Conservation (phyloP, 1,139 yeast species). For the Nematodospora anomalae region DNA sequence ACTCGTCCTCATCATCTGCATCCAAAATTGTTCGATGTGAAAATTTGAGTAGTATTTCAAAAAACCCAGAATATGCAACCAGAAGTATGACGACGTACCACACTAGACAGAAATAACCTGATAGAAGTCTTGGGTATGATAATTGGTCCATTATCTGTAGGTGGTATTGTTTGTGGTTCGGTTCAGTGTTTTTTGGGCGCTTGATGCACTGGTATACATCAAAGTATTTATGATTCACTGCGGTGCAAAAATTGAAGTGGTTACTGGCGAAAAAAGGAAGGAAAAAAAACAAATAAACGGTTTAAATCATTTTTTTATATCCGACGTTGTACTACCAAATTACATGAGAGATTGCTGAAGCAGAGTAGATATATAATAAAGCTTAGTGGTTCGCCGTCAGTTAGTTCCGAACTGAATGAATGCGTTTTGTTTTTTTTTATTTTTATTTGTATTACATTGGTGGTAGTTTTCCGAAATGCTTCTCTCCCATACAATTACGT, state of each 20-base stretch:
- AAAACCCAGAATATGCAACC: constrained; percentile 49
- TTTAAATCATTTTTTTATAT: no score
- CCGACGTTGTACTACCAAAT: constrained; percentile 3
- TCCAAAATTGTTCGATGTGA: constrained; percentile 22
- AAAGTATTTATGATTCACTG: background rate
- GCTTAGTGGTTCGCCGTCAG: background rate
- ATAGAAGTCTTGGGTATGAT: constrained; percentile 9
- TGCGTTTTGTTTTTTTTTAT: no score
- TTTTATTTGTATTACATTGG: no score
- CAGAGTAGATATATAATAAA: background rate
- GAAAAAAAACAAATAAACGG: no score
- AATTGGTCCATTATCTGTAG: background rate
- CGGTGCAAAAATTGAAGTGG: background rate
- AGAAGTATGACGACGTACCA: constrained; percentile 48
- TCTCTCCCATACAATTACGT: no score
- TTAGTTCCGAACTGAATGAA: no score
- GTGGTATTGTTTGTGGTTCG: background rate
- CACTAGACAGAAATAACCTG: constrained; percentile 24
- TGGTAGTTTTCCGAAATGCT: no score
- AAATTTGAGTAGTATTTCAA: constrained; percentile 44
- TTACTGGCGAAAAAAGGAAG: background rate
- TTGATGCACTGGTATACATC: no score
- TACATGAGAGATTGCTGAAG: background rate
- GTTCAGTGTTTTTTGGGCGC: no score
- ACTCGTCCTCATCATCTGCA: constrained; percentile 10